Percentiles rank a stretch among this genome's conserved stretches.
phyloP scores from a whole-genome alignment of 2,329 filamentous ascomycete genomes.

The Cladosporium colombiae region DNA sequence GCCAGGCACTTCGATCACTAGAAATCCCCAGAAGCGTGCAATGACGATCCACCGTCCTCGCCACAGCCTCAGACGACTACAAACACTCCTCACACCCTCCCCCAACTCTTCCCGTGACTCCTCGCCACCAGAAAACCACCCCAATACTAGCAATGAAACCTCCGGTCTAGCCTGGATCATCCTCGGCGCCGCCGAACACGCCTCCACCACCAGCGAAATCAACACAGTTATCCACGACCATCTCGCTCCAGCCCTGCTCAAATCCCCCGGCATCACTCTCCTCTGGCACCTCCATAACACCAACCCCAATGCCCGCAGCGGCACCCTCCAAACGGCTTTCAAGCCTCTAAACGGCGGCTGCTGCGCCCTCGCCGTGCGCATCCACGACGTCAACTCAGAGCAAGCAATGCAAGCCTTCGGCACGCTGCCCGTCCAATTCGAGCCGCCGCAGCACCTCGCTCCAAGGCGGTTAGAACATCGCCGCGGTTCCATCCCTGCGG shows the following conservation, averaged over 20 bases:
- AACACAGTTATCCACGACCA: conserved; percentile 7
- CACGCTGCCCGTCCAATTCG: conserved; percentile 7
- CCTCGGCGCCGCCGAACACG: conserved; percentile 9
- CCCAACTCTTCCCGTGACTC: conserved; percentile 7
- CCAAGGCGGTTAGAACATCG: neutral
- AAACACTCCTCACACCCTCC: conserved; percentile 4
- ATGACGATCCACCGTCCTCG: conserved; percentile 17
- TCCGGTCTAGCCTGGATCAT: conserved; percentile 19
- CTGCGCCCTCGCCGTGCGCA: conserved; percentile 20
- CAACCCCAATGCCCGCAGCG: conserved; percentile 22
- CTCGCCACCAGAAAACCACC: neutral
- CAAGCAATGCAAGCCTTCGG: conserved; percentile 9
- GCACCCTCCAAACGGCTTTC: conserved; percentile 18
- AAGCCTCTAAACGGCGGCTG: conserved; percentile 22
- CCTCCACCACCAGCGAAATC: conserved; percentile 8
- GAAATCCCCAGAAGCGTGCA: neutral
- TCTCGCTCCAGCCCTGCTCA: conserved; percentile 19
- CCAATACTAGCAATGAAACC: neutral
- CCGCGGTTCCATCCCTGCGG: conserved; percentile 1
- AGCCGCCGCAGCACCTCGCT: neutral
- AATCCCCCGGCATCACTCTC: conserved; percentile 15
- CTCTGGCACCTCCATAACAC: conserved; percentile 22
- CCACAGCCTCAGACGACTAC: conserved; percentile 14
- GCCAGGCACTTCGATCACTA: neutral
- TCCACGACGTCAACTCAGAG: conserved; percentile 17